Base-by-base conservation (phyloP, 2,329 filamentous ascomycete species). In the Botrytis porri region DNA sequence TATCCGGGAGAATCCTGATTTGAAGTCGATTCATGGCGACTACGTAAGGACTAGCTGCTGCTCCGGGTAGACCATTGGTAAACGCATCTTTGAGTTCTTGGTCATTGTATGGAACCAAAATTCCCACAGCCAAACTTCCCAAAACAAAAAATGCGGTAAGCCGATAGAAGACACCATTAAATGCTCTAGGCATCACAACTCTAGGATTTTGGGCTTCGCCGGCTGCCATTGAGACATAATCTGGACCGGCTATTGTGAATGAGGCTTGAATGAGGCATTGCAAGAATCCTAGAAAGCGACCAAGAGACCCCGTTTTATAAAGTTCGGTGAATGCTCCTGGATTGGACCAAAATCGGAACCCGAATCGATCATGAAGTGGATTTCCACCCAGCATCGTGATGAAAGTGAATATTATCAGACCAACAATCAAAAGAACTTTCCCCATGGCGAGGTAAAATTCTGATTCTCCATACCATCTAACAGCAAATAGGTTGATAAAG, bases 111-210 rank as follows among this genome's bases (percentile, higher is more conserved):
- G 87, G 87, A 75, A 86, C 87, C 71, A 88, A 88, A 45, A 90
- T 85, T 51, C 88, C 86, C 69, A 90, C 90, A n/a, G 87, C 86
- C 3, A 90, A 81, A 1, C 88, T 85, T 4, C 84, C 84, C 9
- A 86, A 81, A 70, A 90, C 83, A 78, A 90, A 90, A 83, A 90
- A 89, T 80, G 89, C 84, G 22, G 89, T 81, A n/a, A 91, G 83
- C 20, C 89, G 88, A 79, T 86, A 89, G 80, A 90, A 88, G 79
- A 87, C 89, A 14, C 86, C 84, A n/a, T 86, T 84, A 0, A 86
- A 87, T 1, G 88, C 89, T 29, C 83, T 86, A 25, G 88, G 88
- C 10, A 91, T 82, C 75, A 89, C 89, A 60, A 85, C 83, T n/a
- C 88, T 84, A 1, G 86, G 88, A 18, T 82, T 85, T 75, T 86